A percentile compares a stretch with the other conserved stretches of the same genome.
Evolutionary conservation across 306 rosid genomes (phyloP).

Genomic region (Prunus salicina): DNA sequence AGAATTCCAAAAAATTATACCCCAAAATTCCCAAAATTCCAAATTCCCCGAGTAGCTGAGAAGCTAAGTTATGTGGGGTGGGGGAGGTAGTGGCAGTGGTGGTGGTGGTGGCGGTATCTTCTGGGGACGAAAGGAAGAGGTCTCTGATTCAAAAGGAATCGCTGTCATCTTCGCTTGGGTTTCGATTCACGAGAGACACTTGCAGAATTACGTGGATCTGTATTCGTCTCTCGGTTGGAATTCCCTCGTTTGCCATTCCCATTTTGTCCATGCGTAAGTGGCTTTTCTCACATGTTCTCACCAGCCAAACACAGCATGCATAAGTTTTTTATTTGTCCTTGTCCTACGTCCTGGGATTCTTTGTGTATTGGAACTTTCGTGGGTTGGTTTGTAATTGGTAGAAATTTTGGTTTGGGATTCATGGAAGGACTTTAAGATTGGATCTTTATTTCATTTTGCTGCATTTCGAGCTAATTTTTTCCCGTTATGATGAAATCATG

Average conservation of each 20-base stretch:
- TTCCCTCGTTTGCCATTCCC: slow-evolving; percentile 76
- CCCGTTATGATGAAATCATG: slow-evolving; percentile 7
- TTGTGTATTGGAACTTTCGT: neutral
- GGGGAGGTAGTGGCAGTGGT: slow-evolving; percentile 5
- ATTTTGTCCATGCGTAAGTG: slow-evolving; percentile 76
- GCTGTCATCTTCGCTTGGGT: slow-evolving; percentile 87
- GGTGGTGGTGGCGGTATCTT: slow-evolving; percentile 44
- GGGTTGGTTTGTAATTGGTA: neutral
- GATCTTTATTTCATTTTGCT: neutral
- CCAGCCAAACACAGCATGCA: neutral
- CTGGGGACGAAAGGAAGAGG: slow-evolving; percentile 79
- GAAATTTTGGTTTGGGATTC: neutral
- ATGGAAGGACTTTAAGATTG: neutral
- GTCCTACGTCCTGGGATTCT: neutral
- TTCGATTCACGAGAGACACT: slow-evolving; percentile 55
- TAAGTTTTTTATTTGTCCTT: neutral
- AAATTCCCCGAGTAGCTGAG: neutral
- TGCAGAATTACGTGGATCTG: slow-evolving; percentile 57
- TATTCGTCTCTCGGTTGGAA: slow-evolving; percentile 83
- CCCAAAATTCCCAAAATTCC: neutral
- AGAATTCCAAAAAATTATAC: neutral
- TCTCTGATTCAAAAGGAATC: slow-evolving; percentile 57
- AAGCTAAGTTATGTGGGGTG: slow-evolving; percentile 45
- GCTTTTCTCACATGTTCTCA: neutral
- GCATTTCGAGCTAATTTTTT: neutral